These are phyloP conservation scores for Nymphaea thermarum DNA, from an alignment of 164 flowering plant genomes.

Conservation along the genomic window DNA sequence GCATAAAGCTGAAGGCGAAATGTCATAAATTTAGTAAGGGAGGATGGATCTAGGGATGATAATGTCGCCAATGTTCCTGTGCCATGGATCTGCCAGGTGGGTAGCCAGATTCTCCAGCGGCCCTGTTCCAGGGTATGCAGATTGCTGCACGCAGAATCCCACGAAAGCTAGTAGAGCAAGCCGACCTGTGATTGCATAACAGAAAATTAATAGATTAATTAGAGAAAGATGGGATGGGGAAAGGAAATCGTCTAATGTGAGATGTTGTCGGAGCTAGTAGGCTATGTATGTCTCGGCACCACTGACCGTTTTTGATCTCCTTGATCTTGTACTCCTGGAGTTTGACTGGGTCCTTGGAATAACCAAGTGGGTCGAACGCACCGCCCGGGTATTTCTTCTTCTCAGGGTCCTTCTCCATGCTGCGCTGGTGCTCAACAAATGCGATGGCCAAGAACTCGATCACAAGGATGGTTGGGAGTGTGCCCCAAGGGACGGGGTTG, in stretches of 20 bases:
- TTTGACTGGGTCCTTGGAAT: conserved; percentile 92
- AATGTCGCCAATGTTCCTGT: conserved; percentile 89
- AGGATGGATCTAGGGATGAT: conserved; percentile 49
- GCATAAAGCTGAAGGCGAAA: no score
- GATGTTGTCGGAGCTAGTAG: background rate
- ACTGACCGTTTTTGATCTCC: conserved; percentile 81
- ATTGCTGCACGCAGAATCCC: conserved; percentile 89
- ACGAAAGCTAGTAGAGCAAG: conserved; percentile 92
- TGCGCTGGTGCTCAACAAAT: conserved; percentile 93
- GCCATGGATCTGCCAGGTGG: conserved; percentile 99
- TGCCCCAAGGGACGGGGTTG: conserved; percentile 97
- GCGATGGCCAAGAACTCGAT: conserved; percentile 82
- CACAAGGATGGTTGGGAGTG: conserved; percentile 75
- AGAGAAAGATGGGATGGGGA: background rate
- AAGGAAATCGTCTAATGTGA: background rate
- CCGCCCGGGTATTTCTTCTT: conserved; percentile 99
- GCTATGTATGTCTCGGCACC: background rate
- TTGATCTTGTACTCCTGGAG: conserved; percentile 80
- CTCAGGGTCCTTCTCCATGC: conserved; percentile 93
- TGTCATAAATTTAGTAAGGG: conserved; percentile 11
- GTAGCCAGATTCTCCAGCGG: conserved; percentile 98
- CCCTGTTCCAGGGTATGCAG: conserved; percentile 94
- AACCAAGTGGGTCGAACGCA: conserved; percentile 93
- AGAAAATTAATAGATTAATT: background rate
- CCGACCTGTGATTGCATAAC: conserved; percentile 33